These are phyloP conservation scores for Fusarium verticillioides DNA, from an alignment of 2,329 filamentous ascomycete genomes.

Conservation along the genomic window DNA sequence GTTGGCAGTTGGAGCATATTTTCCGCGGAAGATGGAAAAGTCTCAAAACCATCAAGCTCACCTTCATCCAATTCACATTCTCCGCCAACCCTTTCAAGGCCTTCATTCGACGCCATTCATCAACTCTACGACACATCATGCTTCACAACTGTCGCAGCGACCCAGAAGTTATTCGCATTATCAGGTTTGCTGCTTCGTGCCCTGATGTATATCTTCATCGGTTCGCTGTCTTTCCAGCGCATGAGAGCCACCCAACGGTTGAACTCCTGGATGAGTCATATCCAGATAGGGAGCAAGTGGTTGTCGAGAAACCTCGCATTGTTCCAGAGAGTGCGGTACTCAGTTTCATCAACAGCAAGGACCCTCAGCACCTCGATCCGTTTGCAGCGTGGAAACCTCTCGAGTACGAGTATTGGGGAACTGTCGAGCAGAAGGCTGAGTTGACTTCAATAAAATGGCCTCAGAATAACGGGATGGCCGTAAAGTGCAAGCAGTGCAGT, in stretches of 20 bases:
- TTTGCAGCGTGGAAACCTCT: not conserved
- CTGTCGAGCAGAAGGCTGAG: not conserved
- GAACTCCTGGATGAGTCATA: not conserved
- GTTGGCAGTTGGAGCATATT: not conserved
- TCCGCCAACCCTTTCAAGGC: not conserved
- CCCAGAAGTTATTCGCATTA: not conserved
- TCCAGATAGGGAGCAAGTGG: too few species aligned
- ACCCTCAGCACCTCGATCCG: not conserved
- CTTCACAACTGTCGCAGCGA: not conserved
- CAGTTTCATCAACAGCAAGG: conserved; percentile 1
- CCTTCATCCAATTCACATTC: not conserved
- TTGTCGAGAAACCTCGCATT: not conserved
- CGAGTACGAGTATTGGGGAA: not conserved
- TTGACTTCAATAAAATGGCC: not conserved
- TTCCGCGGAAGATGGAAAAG: not conserved
- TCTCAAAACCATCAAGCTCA: not conserved
- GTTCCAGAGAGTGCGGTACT: not conserved
- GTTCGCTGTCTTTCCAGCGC: conserved; percentile 2
- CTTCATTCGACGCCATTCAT: not conserved
- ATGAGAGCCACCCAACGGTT: not conserved
- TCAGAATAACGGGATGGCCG: not conserved
- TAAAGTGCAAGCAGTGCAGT: not conserved
- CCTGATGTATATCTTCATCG: conserved; percentile 1
- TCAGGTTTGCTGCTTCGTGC: not conserved
- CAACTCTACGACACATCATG: conserved; percentile 9